Base-by-base conservation (phyloP, 2,329 filamentous ascomycete species). In the Metarhizium brunneum region DNA sequence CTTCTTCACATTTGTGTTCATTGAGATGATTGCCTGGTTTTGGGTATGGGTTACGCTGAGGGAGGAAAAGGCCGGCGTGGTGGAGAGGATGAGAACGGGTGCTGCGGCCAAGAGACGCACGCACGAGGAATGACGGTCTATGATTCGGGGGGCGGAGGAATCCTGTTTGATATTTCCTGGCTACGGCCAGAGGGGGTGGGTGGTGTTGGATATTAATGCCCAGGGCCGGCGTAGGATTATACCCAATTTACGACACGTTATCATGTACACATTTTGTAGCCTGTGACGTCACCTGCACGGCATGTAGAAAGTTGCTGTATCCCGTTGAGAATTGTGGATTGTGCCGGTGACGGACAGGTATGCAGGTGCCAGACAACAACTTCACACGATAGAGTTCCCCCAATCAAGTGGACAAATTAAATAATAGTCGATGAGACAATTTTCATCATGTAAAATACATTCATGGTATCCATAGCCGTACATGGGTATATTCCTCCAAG, bases 21-120 rank as follows among this genome's bases (percentile, higher is more conserved):
- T 95, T 66, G 92, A 96, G 75, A 82, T 90, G 68, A 77, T 90
- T 61, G 80, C 81, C 58, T 96, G 91, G 90, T 91, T 95, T 70
- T 96, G 91, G 91, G 84, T 83, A 29, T 90, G 84, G 78, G 77
- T 86, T 35, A 87, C 83, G 4, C 69, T 90, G 63, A 76, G 83
- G 53, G 87, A 90, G 64, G 87, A 90, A 74, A 66, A 73, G n/a
- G 60, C 64, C 4, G 71, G 68, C 20, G 65, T 81, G 2, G 56
- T 74, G 10, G 64, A 64, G 7, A 72, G 70, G 59, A 74, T 75
- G 65, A 57, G 49, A 25, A 68, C 65, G 60, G 67, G 47, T 25
- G 32, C 52, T 38, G 43, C 45, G 20, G 40, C 35, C 29, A 18
- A 38, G 47, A 18, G 66, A 48, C 54, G 54, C 11, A 47, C 54